phyloP scores from a whole-genome alignment of 2,329 filamentous ascomycete genomes.

The Cladophialophora psammophila region DNA sequence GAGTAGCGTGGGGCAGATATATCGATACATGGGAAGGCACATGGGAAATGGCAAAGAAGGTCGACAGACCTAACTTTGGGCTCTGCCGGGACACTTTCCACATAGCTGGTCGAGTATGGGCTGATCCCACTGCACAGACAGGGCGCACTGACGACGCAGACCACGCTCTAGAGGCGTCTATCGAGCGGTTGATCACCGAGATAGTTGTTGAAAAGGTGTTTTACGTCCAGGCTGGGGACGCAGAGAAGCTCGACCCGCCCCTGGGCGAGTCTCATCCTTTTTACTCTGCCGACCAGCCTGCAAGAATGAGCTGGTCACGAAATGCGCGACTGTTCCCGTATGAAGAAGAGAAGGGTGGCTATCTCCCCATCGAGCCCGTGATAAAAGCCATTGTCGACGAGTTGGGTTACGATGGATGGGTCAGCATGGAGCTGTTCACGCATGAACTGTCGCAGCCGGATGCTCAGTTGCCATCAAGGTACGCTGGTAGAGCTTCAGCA shows the following conservation, averaged over 20 bases:
- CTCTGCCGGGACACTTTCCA: constrained; percentile 81
- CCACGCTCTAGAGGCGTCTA: constrained; percentile 60
- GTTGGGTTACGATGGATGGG: constrained; percentile 61
- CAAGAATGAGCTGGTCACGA: constrained; percentile 80
- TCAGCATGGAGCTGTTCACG: constrained; percentile 34
- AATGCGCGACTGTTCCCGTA: constrained; percentile 77
- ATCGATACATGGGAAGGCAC: constrained; percentile 76
- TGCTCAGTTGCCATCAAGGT: not conserved
- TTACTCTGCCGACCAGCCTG: constrained; percentile 63
- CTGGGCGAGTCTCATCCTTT: constrained; percentile 65
- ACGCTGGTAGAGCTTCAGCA: constrained; percentile 10
- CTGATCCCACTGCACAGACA: constrained; percentile 65
- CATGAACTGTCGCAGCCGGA: not conserved
- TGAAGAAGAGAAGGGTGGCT: constrained; percentile 67
- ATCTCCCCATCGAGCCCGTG: constrained; percentile 70
- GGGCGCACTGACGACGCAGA: constrained; percentile 65
- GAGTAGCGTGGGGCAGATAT: constrained; percentile 71
- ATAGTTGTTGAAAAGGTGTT: constrained; percentile 73
- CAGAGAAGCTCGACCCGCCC: constrained; percentile 67
- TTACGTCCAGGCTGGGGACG: constrained; percentile 79
- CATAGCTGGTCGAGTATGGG: constrained; percentile 73
- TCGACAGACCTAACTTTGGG: constrained; percentile 75
- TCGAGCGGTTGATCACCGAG: constrained; percentile 60
- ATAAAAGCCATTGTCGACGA: constrained; percentile 67
- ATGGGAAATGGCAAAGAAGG: constrained; percentile 71